Evolutionary conservation across 805 yeast species (phyloP).

Genomic region (Candida peoriensis): DNA sequence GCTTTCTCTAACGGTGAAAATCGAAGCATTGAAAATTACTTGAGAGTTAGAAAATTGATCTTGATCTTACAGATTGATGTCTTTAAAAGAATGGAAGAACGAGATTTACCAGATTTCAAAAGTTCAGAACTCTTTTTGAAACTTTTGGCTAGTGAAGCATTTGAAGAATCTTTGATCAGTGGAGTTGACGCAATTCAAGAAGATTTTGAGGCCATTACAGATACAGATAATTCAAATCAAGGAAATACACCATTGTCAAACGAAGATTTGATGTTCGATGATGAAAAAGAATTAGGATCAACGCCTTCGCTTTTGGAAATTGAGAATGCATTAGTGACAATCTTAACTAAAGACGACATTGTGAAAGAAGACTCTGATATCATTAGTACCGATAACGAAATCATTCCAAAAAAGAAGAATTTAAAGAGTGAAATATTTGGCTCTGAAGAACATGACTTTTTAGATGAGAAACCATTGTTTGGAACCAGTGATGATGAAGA

Average conservation of each 20-base stretch:
- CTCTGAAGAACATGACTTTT: conserved; percentile 14
- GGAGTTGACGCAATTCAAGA: conserved; percentile 23
- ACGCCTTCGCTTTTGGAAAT: conserved; percentile 23
- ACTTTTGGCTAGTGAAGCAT: conserved; percentile 41
- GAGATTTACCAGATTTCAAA: conserved; percentile 57
- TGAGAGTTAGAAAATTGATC: conserved; percentile 54
- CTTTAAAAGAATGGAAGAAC: conserved; percentile 42
- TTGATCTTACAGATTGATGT: conserved; percentile 53
- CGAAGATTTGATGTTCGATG: too few relatives aligned
- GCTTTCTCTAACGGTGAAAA: conserved; percentile 27
- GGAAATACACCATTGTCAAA: too few relatives aligned
- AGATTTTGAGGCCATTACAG: conserved; percentile 1
- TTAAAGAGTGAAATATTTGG: conserved; percentile 24
- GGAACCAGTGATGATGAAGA: conserved; percentile 17
- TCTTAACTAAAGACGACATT: conserved; percentile 19
- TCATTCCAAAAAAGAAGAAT: conserved; percentile 4
- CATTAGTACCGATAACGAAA: conserved; percentile 3
- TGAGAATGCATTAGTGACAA: conserved; percentile 27
- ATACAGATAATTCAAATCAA: not conserved
- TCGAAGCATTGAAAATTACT: conserved; percentile 29
- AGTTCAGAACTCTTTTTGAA: conserved; percentile 51
- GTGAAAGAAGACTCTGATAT: not conserved
- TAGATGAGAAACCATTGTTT: conserved; percentile 21
- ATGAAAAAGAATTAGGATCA: conserved; percentile 1
- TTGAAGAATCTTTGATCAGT: conserved; percentile 24